Conservation (phyloP, 306 rosid species). For the Malus sylvestris region DNA sequence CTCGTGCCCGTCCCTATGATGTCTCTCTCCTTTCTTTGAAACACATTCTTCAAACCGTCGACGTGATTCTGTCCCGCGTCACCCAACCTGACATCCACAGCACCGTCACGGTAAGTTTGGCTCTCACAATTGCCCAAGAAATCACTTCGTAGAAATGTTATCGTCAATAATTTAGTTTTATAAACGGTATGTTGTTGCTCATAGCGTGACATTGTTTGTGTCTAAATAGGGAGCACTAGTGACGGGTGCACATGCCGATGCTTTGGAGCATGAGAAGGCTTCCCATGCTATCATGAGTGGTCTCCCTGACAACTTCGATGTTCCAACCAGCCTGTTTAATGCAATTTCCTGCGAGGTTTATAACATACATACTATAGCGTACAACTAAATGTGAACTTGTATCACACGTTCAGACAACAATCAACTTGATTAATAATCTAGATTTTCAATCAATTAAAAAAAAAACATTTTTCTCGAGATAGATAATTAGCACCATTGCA, state of each 20-base stretch:
- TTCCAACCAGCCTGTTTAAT: slow-evolving; percentile 32
- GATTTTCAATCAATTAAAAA: neutral
- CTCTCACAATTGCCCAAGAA: neutral
- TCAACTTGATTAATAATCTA: neutral
- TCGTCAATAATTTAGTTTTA: neutral
- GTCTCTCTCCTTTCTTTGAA: slow-evolving; percentile 13
- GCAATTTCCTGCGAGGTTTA: slow-evolving; percentile 53
- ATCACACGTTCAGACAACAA: neutral
- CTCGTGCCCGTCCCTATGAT: slow-evolving; percentile 3
- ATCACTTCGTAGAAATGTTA: neutral
- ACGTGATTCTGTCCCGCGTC: slow-evolving; percentile 36
- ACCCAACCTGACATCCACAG: slow-evolving; percentile 24
- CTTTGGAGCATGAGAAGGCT: slow-evolving; percentile 21
- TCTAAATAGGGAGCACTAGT: slow-evolving; percentile 16
- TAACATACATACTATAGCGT: neutral
- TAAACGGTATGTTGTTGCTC: neutral
- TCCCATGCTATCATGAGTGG: slow-evolving; percentile 16
- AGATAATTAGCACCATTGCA: neutral
- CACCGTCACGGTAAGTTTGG: neutral
- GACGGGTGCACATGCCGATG: neutral
- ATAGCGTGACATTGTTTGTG: neutral
- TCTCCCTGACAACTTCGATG: slow-evolving; percentile 27
- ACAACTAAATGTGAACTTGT: neutral
- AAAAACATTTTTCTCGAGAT: neutral
- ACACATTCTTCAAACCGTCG: slow-evolving; percentile 44